Percentiles rank a stretch among this genome's conserved stretches.
These are phyloP conservation scores for Suillus clintonianus DNA, from an alignment of 768 basidiomycete genomes.

Conservation along the genomic window DNA sequence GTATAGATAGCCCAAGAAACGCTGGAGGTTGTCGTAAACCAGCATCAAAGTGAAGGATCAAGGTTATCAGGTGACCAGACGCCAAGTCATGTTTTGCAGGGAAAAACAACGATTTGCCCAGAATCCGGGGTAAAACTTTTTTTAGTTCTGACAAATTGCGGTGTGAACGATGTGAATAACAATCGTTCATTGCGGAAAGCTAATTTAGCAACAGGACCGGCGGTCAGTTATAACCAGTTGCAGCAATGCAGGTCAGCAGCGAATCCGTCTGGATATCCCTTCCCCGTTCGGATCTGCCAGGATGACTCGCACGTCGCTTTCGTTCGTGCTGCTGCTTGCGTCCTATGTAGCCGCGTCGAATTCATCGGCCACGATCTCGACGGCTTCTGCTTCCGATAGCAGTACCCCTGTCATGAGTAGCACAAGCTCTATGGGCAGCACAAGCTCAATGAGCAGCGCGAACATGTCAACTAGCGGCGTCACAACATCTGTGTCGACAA, in stretches of 20 bases:
- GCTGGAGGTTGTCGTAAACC: not conserved
- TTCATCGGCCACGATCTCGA: constrained; percentile 3
- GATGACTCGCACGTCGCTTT: constrained; percentile 20
- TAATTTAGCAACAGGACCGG: not conserved
- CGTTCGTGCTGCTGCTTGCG: constrained; percentile 14
- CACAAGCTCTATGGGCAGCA: not conserved
- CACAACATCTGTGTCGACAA: constrained; percentile 3
- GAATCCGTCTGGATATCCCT: not conserved
- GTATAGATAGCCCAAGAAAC: not conserved
- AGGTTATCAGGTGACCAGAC: not conserved
- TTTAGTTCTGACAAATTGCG: not conserved
- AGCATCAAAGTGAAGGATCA: not conserved
- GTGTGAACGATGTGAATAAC: not conserved
- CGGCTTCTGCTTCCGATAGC: constrained; percentile 3
- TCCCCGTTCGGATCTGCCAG: not conserved
- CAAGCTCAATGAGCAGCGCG: not conserved
- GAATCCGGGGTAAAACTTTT: not conserved
- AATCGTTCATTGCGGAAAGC: not conserved
- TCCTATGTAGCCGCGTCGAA: not conserved
- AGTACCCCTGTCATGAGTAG: constrained; percentile 9
- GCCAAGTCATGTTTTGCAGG: not conserved
- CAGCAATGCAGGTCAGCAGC: not conserved
- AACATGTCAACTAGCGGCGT: not conserved
- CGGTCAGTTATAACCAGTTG: constrained; percentile 5
- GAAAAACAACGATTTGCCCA: not conserved